phyloP scores from a whole-genome alignment of 179 eudicot genomes.

The Sideroxylon spinosum region DNA sequence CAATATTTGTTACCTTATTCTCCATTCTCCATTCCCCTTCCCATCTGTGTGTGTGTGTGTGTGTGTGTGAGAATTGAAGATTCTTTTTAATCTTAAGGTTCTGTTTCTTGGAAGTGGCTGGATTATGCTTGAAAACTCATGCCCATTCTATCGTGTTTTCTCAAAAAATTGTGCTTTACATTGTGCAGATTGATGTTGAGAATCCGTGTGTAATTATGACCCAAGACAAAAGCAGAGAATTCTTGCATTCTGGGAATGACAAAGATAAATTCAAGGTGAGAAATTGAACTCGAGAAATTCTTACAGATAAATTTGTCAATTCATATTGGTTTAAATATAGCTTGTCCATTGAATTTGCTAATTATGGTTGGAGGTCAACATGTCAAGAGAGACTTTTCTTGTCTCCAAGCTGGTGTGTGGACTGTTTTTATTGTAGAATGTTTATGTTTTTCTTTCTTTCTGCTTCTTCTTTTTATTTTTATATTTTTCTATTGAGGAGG shows the following conservation, averaged over 20 bases:
- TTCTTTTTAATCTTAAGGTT: not conserved
- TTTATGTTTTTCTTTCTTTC: not conserved
- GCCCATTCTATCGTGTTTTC: slow-evolving; percentile 1
- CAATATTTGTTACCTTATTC: too few species aligned
- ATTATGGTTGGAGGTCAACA: not conserved
- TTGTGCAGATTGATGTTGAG: slow-evolving; percentile 91
- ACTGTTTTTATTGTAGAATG: not conserved
- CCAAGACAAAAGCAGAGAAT: slow-evolving; percentile 99
- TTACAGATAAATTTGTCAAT: slow-evolving; percentile 2
- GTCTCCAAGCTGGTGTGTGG: not conserved
- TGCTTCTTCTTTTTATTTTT: not conserved
- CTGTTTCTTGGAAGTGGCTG: not conserved
- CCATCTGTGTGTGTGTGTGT: not conserved
- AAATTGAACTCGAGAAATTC: not conserved
- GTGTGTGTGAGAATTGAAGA: not conserved
- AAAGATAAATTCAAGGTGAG: slow-evolving; percentile 93
- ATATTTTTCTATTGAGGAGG: too few species aligned
- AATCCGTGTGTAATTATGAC: slow-evolving; percentile 98
- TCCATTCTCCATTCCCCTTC: too few species aligned
- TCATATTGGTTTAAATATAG: slow-evolving; percentile 2
- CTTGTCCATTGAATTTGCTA: not conserved
- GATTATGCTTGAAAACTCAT: slow-evolving; percentile 4
- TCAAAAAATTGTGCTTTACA: slow-evolving; percentile 11
- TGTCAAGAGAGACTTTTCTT: not conserved
- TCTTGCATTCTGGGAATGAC: slow-evolving; percentile 89